Evolutionary conservation across 768 basidiomycete genomes (phyloP).

Genomic region (Agrocybe pediades): DNA sequence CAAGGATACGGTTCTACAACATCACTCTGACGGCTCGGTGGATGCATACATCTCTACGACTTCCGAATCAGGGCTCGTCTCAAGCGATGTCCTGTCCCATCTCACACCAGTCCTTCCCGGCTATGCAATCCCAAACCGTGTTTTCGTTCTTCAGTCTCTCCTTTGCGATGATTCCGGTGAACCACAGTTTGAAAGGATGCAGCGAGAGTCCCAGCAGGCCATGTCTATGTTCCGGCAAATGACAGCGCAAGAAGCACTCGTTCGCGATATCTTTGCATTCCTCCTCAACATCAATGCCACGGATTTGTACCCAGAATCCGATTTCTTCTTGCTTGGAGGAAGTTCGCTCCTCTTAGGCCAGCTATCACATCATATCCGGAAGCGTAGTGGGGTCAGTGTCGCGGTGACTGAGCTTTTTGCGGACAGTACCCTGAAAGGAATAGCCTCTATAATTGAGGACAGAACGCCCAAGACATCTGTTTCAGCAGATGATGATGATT

Average conservation of each 20-base stretch:
- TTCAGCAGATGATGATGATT: not conserved
- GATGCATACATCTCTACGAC: conserved; percentile 40
- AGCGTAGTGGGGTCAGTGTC: conserved; percentile 36
- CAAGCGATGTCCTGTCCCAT: conserved; percentile 18
- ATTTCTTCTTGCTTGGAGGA: conserved; percentile 47
- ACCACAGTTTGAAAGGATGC: conserved; percentile 33
- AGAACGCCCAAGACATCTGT: conserved; percentile 6
- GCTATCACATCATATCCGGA: conserved; percentile 41
- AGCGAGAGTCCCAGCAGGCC: conserved; percentile 20
- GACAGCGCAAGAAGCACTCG: conserved; percentile 30
- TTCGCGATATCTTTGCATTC: conserved; percentile 38
- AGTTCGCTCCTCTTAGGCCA: conserved; percentile 49
- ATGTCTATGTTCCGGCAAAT: conserved; percentile 23
- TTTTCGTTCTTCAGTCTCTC: conserved; percentile 34
- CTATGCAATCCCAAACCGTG: conserved; percentile 38
- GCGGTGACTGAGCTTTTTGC: conserved; percentile 41
- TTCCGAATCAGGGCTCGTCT: conserved; percentile 15
- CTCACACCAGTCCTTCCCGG: conserved; percentile 34
- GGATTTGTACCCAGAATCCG: conserved; percentile 33
- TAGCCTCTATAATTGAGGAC: conserved; percentile 38
- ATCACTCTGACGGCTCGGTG: conserved; percentile 29
- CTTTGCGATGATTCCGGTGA: conserved; percentile 20
- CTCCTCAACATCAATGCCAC: conserved; percentile 31
- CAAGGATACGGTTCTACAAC: conserved; percentile 35
- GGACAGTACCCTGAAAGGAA: conserved; percentile 41